Evolutionary conservation across 192 early-diverging fungal genomes (phyloP).

Genomic region (Rhizophlyctis rosea): DNA sequence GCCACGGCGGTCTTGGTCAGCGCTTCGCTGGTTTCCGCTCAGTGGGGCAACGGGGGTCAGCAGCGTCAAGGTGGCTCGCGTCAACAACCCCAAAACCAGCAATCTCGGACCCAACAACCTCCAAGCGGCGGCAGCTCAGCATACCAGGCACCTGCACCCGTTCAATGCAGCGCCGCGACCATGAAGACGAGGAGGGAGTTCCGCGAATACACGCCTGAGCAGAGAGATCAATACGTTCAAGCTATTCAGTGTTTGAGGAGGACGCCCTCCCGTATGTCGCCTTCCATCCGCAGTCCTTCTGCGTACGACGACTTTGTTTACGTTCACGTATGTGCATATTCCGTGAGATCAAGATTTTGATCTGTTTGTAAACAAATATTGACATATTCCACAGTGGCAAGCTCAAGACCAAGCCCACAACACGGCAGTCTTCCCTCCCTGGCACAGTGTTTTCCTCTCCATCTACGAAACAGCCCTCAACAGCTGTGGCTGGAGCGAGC

Average conservation of each 20-base stretch:
- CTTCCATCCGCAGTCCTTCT: background rate
- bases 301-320: slow-evolving; percentile 10
- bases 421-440: slow-evolving; percentile 38
- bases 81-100: slow-evolving; percentile 3
- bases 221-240: slow-evolving; percentile 20
- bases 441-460: slow-evolving; percentile 35
- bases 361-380: no score
- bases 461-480: slow-evolving; percentile 22
- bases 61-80: background rate
- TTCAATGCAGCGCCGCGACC: slow-evolving; percentile 13
- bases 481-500: slow-evolving; percentile 18
- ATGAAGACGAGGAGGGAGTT: slow-evolving; percentile 23
- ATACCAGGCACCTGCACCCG: background rate
- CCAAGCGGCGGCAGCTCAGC: background rate
- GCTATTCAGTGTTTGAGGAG: slow-evolving; percentile 18
- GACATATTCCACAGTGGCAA: background rate
- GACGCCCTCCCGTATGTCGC: background rate
- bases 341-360: no score
- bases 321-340: no score
- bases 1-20: background rate
- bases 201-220: slow-evolving; percentile 17
- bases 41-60: background rate
- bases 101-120: background rate
- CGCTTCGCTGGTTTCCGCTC: background rate
- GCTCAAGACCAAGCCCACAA: slow-evolving; percentile 7